Percentiles rank a stretch among this genome's conserved stretches.
Conservation (phyloP, 306 rosid genomes). For the Biancaea sappan region DNA sequence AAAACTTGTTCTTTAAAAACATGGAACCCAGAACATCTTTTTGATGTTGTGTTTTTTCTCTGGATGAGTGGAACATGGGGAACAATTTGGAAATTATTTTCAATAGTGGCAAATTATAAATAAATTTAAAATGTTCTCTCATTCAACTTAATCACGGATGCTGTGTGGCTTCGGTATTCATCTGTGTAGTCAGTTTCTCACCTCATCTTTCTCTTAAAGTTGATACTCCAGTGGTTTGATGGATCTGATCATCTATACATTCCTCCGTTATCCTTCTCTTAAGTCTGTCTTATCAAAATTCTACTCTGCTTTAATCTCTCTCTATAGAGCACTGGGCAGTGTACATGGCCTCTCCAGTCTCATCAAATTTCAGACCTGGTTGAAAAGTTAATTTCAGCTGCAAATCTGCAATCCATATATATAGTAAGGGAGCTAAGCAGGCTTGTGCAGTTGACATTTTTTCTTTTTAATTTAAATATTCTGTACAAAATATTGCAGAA, state of each 20-base stretch:
- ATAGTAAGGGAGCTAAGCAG: too few relatives aligned
- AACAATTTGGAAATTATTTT: too few relatives aligned
- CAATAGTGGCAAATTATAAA: too few relatives aligned
- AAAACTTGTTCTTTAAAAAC: not conserved
- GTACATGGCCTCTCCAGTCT: too few relatives aligned
- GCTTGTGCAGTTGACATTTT: too few relatives aligned
- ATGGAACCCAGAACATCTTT: not conserved
- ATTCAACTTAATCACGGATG: not conserved
- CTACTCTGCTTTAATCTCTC: not conserved
- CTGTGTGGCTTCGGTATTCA: not conserved
- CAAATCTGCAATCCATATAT: too few relatives aligned
- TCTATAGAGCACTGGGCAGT: not conserved
- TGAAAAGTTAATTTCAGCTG: too few relatives aligned
- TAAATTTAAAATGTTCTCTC: not conserved
- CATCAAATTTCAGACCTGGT: too few relatives aligned
- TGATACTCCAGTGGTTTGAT: not conserved
- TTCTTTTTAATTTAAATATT: too few relatives aligned
- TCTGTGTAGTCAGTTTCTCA: not conserved
- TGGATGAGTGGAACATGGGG: not conserved
- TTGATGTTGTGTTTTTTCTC: not conserved
- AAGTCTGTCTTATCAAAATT: too few relatives aligned
- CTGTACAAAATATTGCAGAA: not conserved
- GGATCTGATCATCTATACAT: not conserved
- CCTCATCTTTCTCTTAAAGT: not conserved
- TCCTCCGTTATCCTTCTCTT: not conserved